Conservation (phyloP, 768 basidiomycete genomes). For the Lyophyllum atratum region DNA sequence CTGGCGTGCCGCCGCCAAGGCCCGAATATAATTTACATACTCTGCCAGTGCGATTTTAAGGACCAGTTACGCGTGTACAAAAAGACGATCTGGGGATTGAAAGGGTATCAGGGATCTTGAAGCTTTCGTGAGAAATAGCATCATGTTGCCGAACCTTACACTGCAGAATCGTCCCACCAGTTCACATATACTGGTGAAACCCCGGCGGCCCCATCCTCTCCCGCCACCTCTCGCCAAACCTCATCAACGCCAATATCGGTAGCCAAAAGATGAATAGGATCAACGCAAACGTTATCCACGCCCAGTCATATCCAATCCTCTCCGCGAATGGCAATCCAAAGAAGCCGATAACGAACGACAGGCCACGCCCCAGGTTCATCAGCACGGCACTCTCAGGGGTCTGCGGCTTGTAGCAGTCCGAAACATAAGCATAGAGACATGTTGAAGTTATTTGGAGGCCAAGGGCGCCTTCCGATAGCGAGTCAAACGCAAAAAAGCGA, state of each 20-base stretch:
- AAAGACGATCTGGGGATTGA: too few species aligned
- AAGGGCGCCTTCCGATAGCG: background rate
- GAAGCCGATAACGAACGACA: background rate
- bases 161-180: too few species aligned
- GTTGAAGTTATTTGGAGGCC: background rate
- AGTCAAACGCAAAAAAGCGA: background rate
- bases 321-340: background rate
- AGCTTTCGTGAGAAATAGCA: too few species aligned
- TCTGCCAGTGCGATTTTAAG: too few species aligned
- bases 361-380: background rate
- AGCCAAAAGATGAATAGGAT: background rate
- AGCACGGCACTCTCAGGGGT: background rate
- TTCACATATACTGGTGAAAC: background rate
- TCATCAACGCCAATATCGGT: background rate
- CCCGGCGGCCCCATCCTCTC: background rate
- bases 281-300: background rate
- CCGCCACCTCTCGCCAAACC: background rate
- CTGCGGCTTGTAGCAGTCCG: background rate
- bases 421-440: background rate
- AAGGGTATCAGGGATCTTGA: too few species aligned
- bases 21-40: too few species aligned
- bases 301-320: background rate
- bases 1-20: too few species aligned
- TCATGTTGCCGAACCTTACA: background rate
- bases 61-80: too few species aligned